These are phyloP conservation scores for Erucastrum elatum DNA, from an alignment of 345 rosid genomes.

Conservation along the genomic window DNA sequence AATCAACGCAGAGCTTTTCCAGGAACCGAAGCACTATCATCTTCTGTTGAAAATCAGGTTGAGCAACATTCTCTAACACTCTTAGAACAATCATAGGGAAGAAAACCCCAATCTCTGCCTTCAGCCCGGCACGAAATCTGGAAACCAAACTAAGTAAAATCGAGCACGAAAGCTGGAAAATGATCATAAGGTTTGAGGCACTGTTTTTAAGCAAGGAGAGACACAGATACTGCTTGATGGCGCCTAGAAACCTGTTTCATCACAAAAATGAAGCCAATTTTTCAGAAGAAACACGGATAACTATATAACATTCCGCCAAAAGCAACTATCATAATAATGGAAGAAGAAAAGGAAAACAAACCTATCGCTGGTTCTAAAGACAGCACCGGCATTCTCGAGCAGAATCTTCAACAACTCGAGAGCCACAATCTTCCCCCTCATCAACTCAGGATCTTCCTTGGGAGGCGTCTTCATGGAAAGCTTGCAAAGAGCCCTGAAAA, in stretches of 20 bases:
- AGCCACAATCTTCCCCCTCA: slow-evolving; percentile 98
- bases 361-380: slow-evolving; percentile 98
- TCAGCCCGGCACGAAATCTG: slow-evolving; percentile 95
- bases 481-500: slow-evolving; percentile 98
- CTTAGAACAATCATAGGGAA: slow-evolving; percentile 99
- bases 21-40: slow-evolving; percentile 96
- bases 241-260: slow-evolving; percentile 90
- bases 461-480: slow-evolving; percentile 99
- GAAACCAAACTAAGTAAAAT: slow-evolving; percentile 96
- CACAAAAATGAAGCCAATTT: slow-evolving; percentile 23
- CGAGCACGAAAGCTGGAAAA: slow-evolving; percentile 99
- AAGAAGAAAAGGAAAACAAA: slow-evolving; percentile 36
- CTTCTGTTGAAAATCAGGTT: slow-evolving; percentile 99
- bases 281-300: slow-evolving; percentile 12
- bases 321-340: slow-evolving; percentile 14
- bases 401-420: slow-evolving; percentile 94
- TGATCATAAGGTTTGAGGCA: slow-evolving; percentile 90
- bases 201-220: slow-evolving; percentile 93
- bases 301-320: not conserved
- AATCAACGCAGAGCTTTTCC: slow-evolving; percentile 93
- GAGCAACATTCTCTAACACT: slow-evolving; percentile 93
- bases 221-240: slow-evolving; percentile 97
- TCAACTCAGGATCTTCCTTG: slow-evolving; percentile 94
- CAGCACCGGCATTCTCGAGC: slow-evolving; percentile 98
- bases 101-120: slow-evolving; percentile 99